Conservation (phyloP, 2,329 filamentous ascomycete species). For the Venturia aucupariae region DNA sequence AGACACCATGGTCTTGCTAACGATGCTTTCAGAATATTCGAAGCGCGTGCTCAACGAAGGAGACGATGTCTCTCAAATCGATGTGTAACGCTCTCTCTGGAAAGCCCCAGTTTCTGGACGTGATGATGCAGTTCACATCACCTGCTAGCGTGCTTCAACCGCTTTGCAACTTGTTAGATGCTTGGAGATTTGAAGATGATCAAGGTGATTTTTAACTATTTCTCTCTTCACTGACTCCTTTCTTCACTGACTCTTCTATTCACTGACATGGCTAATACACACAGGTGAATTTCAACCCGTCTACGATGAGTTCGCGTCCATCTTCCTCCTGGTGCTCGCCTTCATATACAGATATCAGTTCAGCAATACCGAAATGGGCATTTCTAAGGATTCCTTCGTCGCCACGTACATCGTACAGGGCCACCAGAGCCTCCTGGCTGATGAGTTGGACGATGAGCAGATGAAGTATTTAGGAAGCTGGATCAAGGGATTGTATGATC, state of each 20-base stretch:
- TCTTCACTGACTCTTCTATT: too few species aligned
- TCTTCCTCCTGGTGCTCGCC: conserved; percentile 63
- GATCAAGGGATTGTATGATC: conserved; percentile 69
- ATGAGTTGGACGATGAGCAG: conserved; percentile 57
- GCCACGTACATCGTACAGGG: conserved; percentile 54
- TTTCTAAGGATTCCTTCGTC: conserved; percentile 57
- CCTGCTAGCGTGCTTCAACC: conserved; percentile 61
- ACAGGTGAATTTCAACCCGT: conserved; percentile 69
- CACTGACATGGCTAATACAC: conserved; percentile 17
- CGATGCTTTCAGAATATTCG: conserved; percentile 47
- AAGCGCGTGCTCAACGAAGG: conserved; percentile 60
- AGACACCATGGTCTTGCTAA: conserved; percentile 13
- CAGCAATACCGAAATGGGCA: conserved; percentile 53
- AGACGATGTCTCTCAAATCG: conserved; percentile 70
- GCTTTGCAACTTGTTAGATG: conserved; percentile 65
- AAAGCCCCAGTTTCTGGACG: conserved; percentile 62
- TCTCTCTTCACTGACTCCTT: too few species aligned
- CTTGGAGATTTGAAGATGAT: conserved; percentile 74
- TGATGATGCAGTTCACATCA: conserved; percentile 67
- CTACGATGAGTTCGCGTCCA: conserved; percentile 76
- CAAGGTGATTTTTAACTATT: conserved; percentile 41
- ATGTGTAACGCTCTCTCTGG: conserved; percentile 65
- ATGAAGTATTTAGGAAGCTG: conserved; percentile 60
- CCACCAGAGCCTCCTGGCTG: conserved; percentile 46
- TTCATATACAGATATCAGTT: conserved; percentile 70